phyloP scores from a whole-genome alignment of 169 alveolate genomes.

The Eimeria acervulina region DNA sequence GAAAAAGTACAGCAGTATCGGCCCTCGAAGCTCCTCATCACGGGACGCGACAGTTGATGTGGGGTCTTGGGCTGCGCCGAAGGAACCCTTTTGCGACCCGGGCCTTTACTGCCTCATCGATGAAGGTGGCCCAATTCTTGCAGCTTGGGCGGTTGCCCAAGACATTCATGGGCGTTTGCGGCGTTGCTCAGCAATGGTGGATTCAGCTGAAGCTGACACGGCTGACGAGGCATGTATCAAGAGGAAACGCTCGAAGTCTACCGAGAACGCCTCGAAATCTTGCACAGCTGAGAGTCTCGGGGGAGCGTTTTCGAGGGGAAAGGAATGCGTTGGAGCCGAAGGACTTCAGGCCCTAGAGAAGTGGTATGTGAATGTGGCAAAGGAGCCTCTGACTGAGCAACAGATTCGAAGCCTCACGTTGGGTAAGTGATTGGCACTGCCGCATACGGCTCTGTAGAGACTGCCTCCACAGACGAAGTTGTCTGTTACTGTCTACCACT shows the following conservation, averaged over 20 bases:
- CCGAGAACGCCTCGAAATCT: neutral
- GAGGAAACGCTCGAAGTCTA: neutral
- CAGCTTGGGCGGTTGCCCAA: slow-evolving; percentile 65
- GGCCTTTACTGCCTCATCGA: slow-evolving; percentile 55
- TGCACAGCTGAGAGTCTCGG: neutral
- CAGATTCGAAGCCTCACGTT: slow-evolving; percentile 51
- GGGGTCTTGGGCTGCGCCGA: slow-evolving; percentile 41
- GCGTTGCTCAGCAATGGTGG: slow-evolving; percentile 59
- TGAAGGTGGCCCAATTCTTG: slow-evolving; percentile 44
- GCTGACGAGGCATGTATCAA: neutral
- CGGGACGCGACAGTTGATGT: neutral
- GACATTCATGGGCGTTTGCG: slow-evolving; percentile 52
- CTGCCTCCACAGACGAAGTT: neutral
- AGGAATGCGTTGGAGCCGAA: slow-evolving; percentile 19
- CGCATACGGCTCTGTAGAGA: neutral
- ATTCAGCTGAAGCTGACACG: neutral
- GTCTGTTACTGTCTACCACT: neutral
- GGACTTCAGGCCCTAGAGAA: slow-evolving; percentile 27
- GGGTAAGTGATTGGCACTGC: slow-evolving; percentile 47
- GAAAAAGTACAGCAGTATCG: neutral
- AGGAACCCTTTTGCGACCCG: slow-evolving; percentile 57
- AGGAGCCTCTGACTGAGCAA: slow-evolving; percentile 65
- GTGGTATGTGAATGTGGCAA: slow-evolving; percentile 52
- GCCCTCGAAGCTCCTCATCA: slow-evolving; percentile 5
- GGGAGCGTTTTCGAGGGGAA: slow-evolving; percentile 10